Conservation (phyloP, 2,329 filamentous ascomycete species). For the Fusarium compactum region DNA sequence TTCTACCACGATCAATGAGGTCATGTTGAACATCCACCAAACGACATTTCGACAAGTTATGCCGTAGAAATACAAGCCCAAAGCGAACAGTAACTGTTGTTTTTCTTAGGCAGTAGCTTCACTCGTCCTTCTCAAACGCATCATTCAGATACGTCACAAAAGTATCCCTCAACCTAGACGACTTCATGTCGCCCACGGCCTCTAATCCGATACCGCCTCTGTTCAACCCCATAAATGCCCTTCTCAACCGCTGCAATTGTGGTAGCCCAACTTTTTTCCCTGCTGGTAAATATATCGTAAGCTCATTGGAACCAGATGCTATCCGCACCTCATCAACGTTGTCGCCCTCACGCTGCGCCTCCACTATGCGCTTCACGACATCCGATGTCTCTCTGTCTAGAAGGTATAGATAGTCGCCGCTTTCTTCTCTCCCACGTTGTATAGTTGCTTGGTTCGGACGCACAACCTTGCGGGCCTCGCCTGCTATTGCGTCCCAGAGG, state of each 20-base stretch:
- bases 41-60: not conserved
- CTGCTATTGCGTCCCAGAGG: constrained; percentile 81
- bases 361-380: constrained; percentile 76
- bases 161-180: constrained; percentile 68
- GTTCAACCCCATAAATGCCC: constrained; percentile 83
- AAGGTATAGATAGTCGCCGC: constrained; percentile 82
- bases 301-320: constrained; percentile 54
- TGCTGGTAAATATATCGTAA: constrained; percentile 72
- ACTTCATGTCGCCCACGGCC: constrained; percentile 65
- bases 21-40: not conserved
- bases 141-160: constrained; percentile 77
- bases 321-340: constrained; percentile 69
- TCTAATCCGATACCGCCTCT: constrained; percentile 74
- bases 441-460: constrained; percentile 82
- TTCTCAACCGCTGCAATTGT: constrained; percentile 80
- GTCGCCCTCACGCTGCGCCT: constrained; percentile 76
- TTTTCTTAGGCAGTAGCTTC: constrained; percentile 23
- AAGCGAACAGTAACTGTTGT: not conserved
- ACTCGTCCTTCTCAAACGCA: constrained; percentile 70
- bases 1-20: not conserved
- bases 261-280: constrained; percentile 75
- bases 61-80: not conserved
- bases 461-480: constrained; percentile 71
- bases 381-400: constrained; percentile 84
- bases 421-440: constrained; percentile 69